A percentile compares a stretch with the other conserved stretches of the same genome.
These are phyloP conservation scores for Dothiorella sarmentorum DNA, from an alignment of 2,329 filamentous ascomycete genomes.

Conservation along the genomic window DNA sequence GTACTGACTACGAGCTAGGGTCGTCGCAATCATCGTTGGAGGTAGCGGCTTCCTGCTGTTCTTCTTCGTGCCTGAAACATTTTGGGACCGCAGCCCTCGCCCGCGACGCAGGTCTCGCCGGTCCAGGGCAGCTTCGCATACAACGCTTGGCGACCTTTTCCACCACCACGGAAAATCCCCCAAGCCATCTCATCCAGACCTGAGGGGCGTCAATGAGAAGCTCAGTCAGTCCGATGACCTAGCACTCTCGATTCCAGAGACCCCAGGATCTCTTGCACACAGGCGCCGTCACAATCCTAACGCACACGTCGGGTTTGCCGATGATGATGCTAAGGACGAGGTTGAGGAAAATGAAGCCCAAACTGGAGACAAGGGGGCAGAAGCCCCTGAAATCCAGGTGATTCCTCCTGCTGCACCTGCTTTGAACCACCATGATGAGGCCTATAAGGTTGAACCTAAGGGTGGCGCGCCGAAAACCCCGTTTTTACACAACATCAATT, in stretches of 20 bases:
- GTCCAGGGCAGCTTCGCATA: conserved; percentile 1
- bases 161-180: not conserved
- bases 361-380: not conserved
- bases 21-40: conserved; percentile 76
- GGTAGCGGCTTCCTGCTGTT: conserved; percentile 71
- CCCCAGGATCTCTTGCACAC: not conserved
- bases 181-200: not conserved
- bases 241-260: not conserved
- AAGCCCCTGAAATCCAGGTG: conserved; percentile 3
- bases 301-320: conserved; percentile 58
- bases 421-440: conserved; percentile 5
- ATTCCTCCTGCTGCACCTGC: conserved; percentile 14
- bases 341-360: not conserved
- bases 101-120: conserved; percentile 30
- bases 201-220: conserved; percentile 12
- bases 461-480: conserved; percentile 29
- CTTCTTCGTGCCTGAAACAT: conserved; percentile 90
- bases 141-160: conserved; percentile 18
- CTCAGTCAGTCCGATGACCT: conserved; percentile 4
- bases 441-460: conserved; percentile 21
- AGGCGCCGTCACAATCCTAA: conserved; percentile 25
- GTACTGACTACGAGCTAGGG: conserved; percentile 48
- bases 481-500: conserved; percentile 37
- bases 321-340: not conserved
- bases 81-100: conserved; percentile 82